Evolutionary conservation across 345 rosid species (phyloP).

Genomic region (Luvunga scandens): DNA sequence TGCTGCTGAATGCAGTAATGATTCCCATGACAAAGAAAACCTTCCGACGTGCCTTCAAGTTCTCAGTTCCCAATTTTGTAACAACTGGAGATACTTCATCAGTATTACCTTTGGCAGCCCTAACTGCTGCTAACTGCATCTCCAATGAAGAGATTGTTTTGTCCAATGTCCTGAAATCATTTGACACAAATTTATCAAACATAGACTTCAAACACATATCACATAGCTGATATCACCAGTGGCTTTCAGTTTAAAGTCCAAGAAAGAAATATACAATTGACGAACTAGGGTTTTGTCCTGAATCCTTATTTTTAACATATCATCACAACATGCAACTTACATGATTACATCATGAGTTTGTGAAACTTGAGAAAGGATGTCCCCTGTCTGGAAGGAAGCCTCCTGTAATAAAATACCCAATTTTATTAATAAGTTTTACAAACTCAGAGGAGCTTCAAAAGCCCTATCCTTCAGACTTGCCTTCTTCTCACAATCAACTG

Average conservation of each 20-base stretch:
- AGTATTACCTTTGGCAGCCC: constrained; percentile 49
- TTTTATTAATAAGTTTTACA: constrained; percentile 13
- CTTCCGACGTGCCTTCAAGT: constrained; percentile 50
- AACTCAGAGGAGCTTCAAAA: constrained; percentile 6
- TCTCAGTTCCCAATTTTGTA: constrained; percentile 39
- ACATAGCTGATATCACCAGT: neutral
- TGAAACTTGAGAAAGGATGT: constrained; percentile 85
- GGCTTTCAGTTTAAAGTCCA: neutral
- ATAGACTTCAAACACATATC: neutral
- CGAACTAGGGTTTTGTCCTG: neutral
- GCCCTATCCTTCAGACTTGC: constrained; percentile 37
- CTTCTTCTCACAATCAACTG: constrained; percentile 67
- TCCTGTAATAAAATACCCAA: constrained; percentile 36
- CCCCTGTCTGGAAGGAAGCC: constrained; percentile 48
- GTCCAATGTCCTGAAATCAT: constrained; percentile 58
- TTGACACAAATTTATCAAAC: neutral
- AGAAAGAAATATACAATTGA: neutral
- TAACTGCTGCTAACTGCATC: constrained; percentile 75
- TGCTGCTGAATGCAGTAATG: constrained; percentile 78
- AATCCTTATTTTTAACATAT: constrained; percentile 4
- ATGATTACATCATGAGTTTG: constrained; percentile 84
- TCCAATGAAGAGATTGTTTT: constrained; percentile 72
- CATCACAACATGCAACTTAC: constrained; percentile 40
- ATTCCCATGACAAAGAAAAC: constrained; percentile 82
- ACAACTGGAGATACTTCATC: constrained; percentile 39